Base-by-base conservation (phyloP, 169 alveolate species). In the Eimeria necatrix region DNA sequence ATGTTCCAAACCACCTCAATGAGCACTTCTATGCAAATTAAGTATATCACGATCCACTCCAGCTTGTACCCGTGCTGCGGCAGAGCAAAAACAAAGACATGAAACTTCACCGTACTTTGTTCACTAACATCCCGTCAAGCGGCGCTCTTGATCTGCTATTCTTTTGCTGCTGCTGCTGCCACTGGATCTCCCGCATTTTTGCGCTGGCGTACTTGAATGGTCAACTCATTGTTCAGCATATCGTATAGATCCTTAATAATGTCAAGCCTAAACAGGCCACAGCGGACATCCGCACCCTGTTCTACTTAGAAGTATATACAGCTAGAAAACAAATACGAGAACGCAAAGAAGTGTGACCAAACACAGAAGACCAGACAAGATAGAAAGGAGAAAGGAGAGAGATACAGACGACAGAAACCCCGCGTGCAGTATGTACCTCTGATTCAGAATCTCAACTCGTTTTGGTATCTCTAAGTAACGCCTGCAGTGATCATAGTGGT, bases 1-100 rank as follows among this genome's bases (percentile, higher is more conserved):
- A 97, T 97, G 64, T 97, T 97, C 98, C 98, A 97, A 24, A 97
- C 97, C 84, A 97, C 97, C 56, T 97, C 98, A 52, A 97, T 97
- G 51, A 97, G 91, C 68, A 97, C 98, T 83, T 97, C 98, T 53
- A 96, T 91, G 84, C 96, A 97, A 84, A 97, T 97, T 20, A 97
- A 95, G 53, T 96, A 96, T 51, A 97, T 97, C 53, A 97, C 97
- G 18, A 97, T 97, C 98, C 98, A 97, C 85, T 97, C 98, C 68
- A 97, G 96, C 70, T 96, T 96, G 73, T 97, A 95, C 7, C 98
- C 98, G 86, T 97, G 98, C 97, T 97, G 97, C 24, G 88, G n/a
- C 51, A 76, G 9, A 18, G n/a, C 52, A 24, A 32, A 22, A 56
- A 12, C 4, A 52, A 51, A 26, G 14, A 51, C 89, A 49, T 2